Percentiles rank a stretch among this genome's conserved stretches.
Evolutionary conservation across 768 basidiomycete species (phyloP).

Genomic region (Lentinus tigrinus): DNA sequence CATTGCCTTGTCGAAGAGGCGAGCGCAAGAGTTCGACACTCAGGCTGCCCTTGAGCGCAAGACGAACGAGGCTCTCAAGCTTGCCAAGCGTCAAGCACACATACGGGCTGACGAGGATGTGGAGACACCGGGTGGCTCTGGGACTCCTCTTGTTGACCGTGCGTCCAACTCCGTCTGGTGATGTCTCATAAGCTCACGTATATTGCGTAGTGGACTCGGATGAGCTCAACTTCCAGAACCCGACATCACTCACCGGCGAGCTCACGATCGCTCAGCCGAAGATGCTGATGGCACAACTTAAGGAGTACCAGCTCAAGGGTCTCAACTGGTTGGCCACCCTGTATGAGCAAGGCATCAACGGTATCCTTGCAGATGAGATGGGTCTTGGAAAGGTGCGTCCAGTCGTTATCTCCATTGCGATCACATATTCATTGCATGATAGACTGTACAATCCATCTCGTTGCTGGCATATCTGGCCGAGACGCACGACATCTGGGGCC

Average conservation of each 20-base stretch:
- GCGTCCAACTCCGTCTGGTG: conserved; percentile 29
- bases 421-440: background rate
- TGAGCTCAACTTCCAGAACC: conserved; percentile 99
- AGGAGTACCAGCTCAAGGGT: conserved; percentile 98
- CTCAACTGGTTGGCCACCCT: conserved; percentile 97
- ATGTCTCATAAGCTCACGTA: background rate
- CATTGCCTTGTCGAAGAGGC: conserved; percentile 70
- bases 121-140: conserved; percentile 26
- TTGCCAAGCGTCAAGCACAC: conserved; percentile 56
- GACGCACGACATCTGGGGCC: conserved; percentile 98
- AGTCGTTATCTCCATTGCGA: background rate
- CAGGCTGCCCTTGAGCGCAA: conserved; percentile 80
- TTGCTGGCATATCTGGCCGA: conserved; percentile 94
- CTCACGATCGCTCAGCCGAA: conserved; percentile 88
- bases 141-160: conserved; percentile 70
- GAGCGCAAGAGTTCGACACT: conserved; percentile 83
- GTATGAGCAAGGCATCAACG: conserved; percentile 99
- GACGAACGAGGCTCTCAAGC: conserved; percentile 71
- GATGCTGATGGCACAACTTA: conserved; percentile 95
- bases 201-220: conserved; percentile 77
- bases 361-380: conserved; percentile 99
- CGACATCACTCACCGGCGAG: conserved; percentile 82
- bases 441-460: conserved; percentile 98
- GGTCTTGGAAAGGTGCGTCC: conserved; percentile 77
- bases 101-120: conserved; percentile 43